Percentiles rank a stretch among this genome's conserved stretches.
phyloP scores from a whole-genome alignment of 768 basidiomycete species.

The Leccinum fibrillosum region DNA sequence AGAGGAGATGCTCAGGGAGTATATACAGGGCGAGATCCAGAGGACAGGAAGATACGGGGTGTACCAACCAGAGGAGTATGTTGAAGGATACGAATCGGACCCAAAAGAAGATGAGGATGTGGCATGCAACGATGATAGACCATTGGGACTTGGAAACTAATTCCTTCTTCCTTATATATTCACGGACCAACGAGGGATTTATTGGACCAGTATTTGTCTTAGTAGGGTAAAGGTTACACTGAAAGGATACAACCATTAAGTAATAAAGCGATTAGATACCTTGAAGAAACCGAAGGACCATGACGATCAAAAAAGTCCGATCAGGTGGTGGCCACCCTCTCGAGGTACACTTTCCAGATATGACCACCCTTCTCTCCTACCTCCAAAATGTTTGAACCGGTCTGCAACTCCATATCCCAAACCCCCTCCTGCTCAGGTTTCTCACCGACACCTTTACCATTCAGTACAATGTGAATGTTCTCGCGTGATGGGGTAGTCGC shows the following conservation, averaged over 20 bases:
- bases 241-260: slow-evolving; percentile 30
- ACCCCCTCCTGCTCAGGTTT: slow-evolving; percentile 44
- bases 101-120: not conserved
- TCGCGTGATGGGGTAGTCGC: slow-evolving; percentile 36
- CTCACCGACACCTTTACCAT: slow-evolving; percentile 49
- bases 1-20: slow-evolving; percentile 60
- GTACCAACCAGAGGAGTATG: slow-evolving; percentile 61
- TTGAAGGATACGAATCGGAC: slow-evolving; percentile 34
- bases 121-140: slow-evolving; percentile 22
- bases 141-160: slow-evolving; percentile 20
- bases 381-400: slow-evolving; percentile 64
- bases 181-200: slow-evolving; percentile 1
- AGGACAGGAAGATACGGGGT: slow-evolving; percentile 61
- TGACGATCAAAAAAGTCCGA: slow-evolving; percentile 3
- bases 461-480: slow-evolving; percentile 61
- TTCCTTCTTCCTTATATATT: not conserved
- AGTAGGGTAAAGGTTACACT: slow-evolving; percentile 26
- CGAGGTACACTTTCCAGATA: slow-evolving; percentile 68
- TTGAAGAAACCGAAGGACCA: slow-evolving; percentile 8
- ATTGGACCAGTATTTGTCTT: slow-evolving; percentile 13
- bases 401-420: slow-evolving; percentile 61
- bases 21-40: slow-evolving; percentile 51
- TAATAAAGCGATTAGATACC: slow-evolving; percentile 30
- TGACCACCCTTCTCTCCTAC: slow-evolving; percentile 69
- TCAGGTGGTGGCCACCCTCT: slow-evolving; percentile 36